Evolutionary conservation across 352 stramenopile genomes (phyloP).

Genomic region (Pythium dissotocum): DNA sequence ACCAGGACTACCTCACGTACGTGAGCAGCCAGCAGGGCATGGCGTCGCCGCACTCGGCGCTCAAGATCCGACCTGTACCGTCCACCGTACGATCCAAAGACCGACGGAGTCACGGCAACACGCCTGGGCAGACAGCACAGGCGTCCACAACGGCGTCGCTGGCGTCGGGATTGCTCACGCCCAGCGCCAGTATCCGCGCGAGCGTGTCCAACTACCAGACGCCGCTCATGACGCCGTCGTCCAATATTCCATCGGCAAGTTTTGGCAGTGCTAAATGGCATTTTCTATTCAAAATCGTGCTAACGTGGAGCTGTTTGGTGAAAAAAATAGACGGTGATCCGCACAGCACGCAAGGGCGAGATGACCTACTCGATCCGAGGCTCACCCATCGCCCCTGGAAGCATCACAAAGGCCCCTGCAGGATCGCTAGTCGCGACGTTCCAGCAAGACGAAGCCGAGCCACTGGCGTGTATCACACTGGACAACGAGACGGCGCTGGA

Average conservation of each 20-base stretch:
- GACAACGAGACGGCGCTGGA: constrained; percentile 63
- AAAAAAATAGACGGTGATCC: constrained; percentile 44
- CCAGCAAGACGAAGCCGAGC: constrained; percentile 38
- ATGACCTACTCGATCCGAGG: constrained; percentile 67
- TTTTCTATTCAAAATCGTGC: neutral
- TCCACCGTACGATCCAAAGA: constrained; percentile 36
- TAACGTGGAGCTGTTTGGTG: neutral
- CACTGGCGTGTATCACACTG: constrained; percentile 55
- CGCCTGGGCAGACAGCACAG: constrained; percentile 3
- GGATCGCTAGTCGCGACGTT: constrained; percentile 69
- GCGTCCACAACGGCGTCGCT: constrained; percentile 10
- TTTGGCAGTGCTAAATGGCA: neutral
- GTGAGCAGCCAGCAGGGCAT: constrained; percentile 30
- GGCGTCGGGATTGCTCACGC: constrained; percentile 17
- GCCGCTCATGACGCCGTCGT: constrained; percentile 25
- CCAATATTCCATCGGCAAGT: constrained; percentile 39
- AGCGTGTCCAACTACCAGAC: constrained; percentile 30
- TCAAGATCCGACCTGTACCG: constrained; percentile 33
- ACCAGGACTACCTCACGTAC: constrained; percentile 35
- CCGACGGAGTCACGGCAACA: constrained; percentile 29
- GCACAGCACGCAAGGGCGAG: constrained; percentile 74
- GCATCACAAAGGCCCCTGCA: constrained; percentile 48
- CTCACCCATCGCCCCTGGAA: constrained; percentile 66
- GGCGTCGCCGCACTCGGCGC: constrained; percentile 27
- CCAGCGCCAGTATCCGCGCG: constrained; percentile 17